Base-by-base conservation (phyloP, 164 flowering plant genomes). In the Kalanchoe fedtschenkoi region DNA sequence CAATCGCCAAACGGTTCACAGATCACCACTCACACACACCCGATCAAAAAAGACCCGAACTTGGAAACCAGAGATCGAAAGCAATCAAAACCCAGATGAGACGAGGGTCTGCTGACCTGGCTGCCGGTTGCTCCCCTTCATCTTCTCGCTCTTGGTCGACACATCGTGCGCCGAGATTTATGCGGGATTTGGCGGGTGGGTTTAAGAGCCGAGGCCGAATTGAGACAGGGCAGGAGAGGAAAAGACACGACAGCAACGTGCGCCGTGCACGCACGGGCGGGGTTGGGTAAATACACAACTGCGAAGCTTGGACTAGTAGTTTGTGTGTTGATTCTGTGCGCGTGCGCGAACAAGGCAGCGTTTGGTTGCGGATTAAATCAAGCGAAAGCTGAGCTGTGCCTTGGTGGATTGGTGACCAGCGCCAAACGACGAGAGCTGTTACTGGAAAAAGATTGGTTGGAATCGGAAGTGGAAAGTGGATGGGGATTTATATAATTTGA, bases 281-380 rank as follows among this genome's bases (percentile, higher is more conserved):
- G 56, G 24, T 51, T 26, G 32, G 32, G 21, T 13, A n/a, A n/a
- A n/a, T n/a, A n/a, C n/a, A n/a, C n/a, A n/a, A n/a, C n/a, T n/a
- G n/a, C n/a, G n/a, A n/a, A n/a, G n/a, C n/a, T n/a, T n/a, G n/a
- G n/a, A n/a, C n/a, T n/a, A n/a, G n/a, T n/a, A 11, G 28, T 13
- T 21, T 13, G 46, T 44, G 8, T n/a, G 24, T 11, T 51, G 56
- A 51, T 51, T 47, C 28, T 47, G 28, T 47, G 15, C 28, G 28
- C 54, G 28, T 47, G 54, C 24, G 54, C 15, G 13, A 22, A 19
- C 51, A 19, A 44, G 6, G n/a, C 51, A 17, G 1, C 16, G 15
- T 47, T 22, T 47, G 54, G 54, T 47, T 47, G 54, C 54, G 54
- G 54, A 47, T 22, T 47, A 47, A n/a, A 22, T 47, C 54, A 22